These are phyloP conservation scores for Sphaceloma murrayae DNA, from an alignment of 2,329 filamentous ascomycete genomes.

Conservation along the genomic window DNA sequence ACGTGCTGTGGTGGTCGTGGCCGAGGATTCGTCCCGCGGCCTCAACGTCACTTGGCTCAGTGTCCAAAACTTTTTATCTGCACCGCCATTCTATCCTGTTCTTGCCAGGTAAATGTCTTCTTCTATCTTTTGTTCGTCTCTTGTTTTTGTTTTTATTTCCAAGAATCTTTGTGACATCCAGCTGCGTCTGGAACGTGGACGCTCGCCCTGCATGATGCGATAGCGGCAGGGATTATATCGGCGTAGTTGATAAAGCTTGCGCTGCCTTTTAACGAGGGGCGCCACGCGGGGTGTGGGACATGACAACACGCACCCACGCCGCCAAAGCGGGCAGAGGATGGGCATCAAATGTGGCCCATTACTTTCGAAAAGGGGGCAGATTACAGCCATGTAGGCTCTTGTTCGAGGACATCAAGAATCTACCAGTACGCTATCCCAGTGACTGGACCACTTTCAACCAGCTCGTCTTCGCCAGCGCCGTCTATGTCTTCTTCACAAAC, in stretches of 20 bases:
- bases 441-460: slow-evolving; percentile 49
- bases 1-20: too few species aligned
- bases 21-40: slow-evolving; percentile 6
- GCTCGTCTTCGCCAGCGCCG: slow-evolving; percentile 51
- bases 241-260: too few species aligned
- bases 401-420: slow-evolving; percentile 26
- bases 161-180: background rate
- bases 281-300: too few species aligned
- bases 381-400: slow-evolving; percentile 29
- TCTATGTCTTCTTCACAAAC: slow-evolving; percentile 60
- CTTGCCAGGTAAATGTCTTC: background rate
- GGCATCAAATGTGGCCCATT: background rate
- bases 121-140: too few species aligned
- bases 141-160: background rate
- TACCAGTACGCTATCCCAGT: slow-evolving; percentile 25
- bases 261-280: too few species aligned
- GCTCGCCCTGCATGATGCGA: too few species aligned
- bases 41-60: slow-evolving; percentile 12
- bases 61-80: slow-evolving; percentile 1
- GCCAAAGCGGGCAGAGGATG: slow-evolving; percentile 1
- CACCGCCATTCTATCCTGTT: too few species aligned
- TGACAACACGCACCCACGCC: slow-evolving; percentile 2
- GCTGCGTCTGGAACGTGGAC: too few species aligned
- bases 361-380: slow-evolving; percentile 8
- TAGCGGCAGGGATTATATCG: too few species aligned